A percentile compares a stretch with the other conserved stretches of the same genome.
Evolutionary conservation across 352 stramenopile species (phyloP).

Genomic region (Phytophthora chlamydospora): DNA sequence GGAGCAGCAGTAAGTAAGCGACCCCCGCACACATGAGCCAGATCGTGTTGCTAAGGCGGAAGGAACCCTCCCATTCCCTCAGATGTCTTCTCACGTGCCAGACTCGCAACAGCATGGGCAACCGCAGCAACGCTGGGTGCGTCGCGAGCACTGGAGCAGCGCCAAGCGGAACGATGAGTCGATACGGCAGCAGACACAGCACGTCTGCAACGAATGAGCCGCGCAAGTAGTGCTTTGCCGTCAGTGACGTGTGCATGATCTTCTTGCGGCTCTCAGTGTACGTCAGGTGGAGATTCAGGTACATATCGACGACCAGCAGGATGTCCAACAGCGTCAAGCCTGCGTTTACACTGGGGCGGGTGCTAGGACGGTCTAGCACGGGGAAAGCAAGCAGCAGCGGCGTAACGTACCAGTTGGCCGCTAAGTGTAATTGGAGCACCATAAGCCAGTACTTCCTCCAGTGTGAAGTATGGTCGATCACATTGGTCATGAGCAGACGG

Average conservation of each 20-base stretch:
- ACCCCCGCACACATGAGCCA: conserved; percentile 16
- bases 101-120: conserved; percentile 42
- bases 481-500: conserved; percentile 28
- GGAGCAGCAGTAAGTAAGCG: conserved; percentile 31
- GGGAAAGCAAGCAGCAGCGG: conserved; percentile 51
- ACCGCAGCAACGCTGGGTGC: conserved; percentile 33
- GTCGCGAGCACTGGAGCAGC: conserved; percentile 2
- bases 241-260: conserved; percentile 24
- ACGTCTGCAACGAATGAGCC: conserved; percentile 41
- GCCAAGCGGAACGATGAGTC: conserved; percentile 24
- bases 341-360: conserved; percentile 17
- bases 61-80: conserved; percentile 42
- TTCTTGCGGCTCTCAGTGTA: conserved; percentile 35
- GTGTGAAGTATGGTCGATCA: conserved; percentile 36
- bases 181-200: conserved; percentile 51
- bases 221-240: conserved; percentile 36
- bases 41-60: conserved; percentile 13
- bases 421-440: conserved; percentile 42
- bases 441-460: conserved; percentile 53
- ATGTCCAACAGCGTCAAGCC: conserved; percentile 42
- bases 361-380: conserved; percentile 25
- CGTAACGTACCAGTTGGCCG: conserved; percentile 47
- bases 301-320: conserved; percentile 47
- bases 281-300: conserved; percentile 55
- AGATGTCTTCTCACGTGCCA: conserved; percentile 42